Conservation (phyloP, 192 early-diverging fungal species). For the Backusella westeae region DNA sequence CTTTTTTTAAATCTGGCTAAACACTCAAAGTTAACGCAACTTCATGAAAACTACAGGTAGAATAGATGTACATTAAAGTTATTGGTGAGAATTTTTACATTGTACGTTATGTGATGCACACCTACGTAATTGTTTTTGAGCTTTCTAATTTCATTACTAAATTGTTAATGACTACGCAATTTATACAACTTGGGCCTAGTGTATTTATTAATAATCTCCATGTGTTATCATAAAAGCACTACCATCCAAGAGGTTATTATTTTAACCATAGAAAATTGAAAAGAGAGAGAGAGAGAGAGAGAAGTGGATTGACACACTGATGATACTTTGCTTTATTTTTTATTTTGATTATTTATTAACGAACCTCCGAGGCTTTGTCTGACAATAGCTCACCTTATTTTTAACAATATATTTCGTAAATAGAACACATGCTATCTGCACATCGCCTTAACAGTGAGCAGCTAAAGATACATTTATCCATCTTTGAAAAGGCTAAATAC, state of each 20-base stretch:
- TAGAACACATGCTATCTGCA: too few relatives aligned
- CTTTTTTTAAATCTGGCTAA: background rate
- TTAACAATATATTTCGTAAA: too few relatives aligned
- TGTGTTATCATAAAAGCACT: background rate
- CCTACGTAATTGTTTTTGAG: background rate
- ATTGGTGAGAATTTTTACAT: background rate
- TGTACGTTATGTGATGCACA: background rate
- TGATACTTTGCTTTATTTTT: too few relatives aligned
- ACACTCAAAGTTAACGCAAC: background rate
- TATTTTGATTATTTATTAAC: too few relatives aligned
- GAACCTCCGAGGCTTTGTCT: too few relatives aligned
- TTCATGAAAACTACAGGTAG: background rate
- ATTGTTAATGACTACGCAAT: background rate
- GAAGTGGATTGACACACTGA: background rate
- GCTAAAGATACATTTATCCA: too few relatives aligned
- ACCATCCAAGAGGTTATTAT: background rate
- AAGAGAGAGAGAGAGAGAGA: background rate
- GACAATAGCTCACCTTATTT: too few relatives aligned
- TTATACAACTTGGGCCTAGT: background rate
- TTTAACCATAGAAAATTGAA: background rate
- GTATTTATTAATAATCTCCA: background rate
- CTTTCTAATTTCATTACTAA: background rate
- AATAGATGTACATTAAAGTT: background rate
- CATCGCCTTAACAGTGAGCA: too few relatives aligned
- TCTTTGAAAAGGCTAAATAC: too few relatives aligned